A percentile compares a stretch with the other conserved stretches of the same genome.
Conservation (phyloP, 176 grass and related monocot genomes). For the Miscanthus lutarioriparius region DNA sequence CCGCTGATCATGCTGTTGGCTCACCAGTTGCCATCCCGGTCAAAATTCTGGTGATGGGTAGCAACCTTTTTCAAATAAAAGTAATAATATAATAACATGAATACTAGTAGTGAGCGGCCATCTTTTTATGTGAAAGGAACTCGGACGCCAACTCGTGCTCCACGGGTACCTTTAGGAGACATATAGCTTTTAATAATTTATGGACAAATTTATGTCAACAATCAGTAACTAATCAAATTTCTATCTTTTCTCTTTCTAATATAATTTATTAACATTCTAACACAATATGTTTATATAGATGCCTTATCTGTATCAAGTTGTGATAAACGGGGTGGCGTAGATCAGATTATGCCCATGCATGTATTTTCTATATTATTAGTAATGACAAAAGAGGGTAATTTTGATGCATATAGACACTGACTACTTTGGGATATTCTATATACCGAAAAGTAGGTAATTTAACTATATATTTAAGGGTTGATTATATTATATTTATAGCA, state of each 20-base stretch:
- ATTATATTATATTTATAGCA: too few species aligned
- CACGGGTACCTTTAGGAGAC: neutral
- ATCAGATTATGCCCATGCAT: too few species aligned
- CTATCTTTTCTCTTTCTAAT: neutral
- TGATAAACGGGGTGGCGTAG: too few species aligned
- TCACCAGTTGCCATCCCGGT: conserved; percentile 13
- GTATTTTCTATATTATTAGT: too few species aligned
- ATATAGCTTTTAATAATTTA: neutral
- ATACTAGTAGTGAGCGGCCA: neutral
- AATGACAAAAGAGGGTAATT: too few species aligned
- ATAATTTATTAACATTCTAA: neutral
- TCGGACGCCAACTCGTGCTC: neutral
- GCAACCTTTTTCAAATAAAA: conserved; percentile 1
- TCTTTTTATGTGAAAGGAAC: conserved; percentile 3
- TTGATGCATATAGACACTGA: too few species aligned
- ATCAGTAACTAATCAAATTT: neutral
- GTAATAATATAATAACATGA: neutral
- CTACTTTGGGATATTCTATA: too few species aligned
- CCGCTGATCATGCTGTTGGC: conserved; percentile 14
- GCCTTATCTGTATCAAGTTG: too few species aligned
- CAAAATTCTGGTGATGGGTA: conserved; percentile 28
- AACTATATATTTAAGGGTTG: too few species aligned
- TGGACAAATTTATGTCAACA: neutral
- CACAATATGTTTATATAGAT: neutral
- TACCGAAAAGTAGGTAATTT: too few species aligned